phyloP scores from a whole-genome alignment of 345 rosid genomes.

The Eutrema japonicum region DNA sequence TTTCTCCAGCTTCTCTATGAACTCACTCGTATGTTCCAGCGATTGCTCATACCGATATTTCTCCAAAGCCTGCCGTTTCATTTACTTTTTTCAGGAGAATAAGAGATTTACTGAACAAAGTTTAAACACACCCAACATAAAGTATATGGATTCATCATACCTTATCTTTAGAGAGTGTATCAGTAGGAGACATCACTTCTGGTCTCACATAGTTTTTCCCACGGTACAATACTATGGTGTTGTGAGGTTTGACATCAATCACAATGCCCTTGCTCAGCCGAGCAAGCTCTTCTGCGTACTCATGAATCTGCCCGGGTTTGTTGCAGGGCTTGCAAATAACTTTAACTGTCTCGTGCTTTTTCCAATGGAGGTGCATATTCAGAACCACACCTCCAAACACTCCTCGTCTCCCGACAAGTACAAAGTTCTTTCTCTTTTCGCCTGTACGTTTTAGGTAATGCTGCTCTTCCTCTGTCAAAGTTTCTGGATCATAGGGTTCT shows the following conservation, averaged over 20 bases:
- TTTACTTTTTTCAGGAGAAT: not conserved
- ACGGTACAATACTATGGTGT: slow-evolving; percentile 71
- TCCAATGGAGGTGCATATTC: slow-evolving; percentile 98
- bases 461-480: slow-evolving; percentile 86
- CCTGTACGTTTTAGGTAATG: slow-evolving; percentile 92
- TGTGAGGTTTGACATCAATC: slow-evolving; percentile 78
- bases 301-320: slow-evolving; percentile 77
- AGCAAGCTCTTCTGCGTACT: slow-evolving; percentile 83
- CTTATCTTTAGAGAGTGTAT: slow-evolving; percentile 82
- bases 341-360: slow-evolving; percentile 93
- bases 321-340: slow-evolving; percentile 87
- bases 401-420: slow-evolving; percentile 89
- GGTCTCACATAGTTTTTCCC: slow-evolving; percentile 94
- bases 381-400: slow-evolving; percentile 96
- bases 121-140: not conserved
- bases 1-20: slow-evolving; percentile 87
- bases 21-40: slow-evolving; percentile 90
- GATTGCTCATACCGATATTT: slow-evolving; percentile 81
- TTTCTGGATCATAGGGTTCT: slow-evolving; percentile 79
- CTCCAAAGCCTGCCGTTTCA: slow-evolving; percentile 70
- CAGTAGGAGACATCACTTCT: slow-evolving; percentile 69
- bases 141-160: slow-evolving; percentile 40
- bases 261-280: slow-evolving; percentile 82
- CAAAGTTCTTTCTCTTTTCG: slow-evolving; percentile 84
- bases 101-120: not conserved